A percentile compares a stretch with the other conserved stretches of the same genome.
These are phyloP conservation scores for Septoria petroselini DNA, from an alignment of 2,329 filamentous ascomycete genomes.

Conservation along the genomic window DNA sequence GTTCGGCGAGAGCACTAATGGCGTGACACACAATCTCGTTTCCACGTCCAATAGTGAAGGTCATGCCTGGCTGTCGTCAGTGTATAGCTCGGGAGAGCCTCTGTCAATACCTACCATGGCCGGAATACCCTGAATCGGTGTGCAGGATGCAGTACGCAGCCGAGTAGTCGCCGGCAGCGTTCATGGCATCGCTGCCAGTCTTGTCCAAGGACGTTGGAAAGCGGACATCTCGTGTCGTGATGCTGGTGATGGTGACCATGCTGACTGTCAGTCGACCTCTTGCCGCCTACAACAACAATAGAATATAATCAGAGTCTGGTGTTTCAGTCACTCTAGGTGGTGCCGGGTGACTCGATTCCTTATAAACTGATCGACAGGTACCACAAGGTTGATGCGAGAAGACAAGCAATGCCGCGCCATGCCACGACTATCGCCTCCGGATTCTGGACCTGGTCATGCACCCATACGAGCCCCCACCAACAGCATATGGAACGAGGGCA, in stretches of 20 bases:
- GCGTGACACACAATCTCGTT: constrained; percentile 90
- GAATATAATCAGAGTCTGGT: neutral
- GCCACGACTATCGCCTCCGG: constrained; percentile 14
- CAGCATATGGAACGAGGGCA: neutral
- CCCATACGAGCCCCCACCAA: constrained; percentile 6
- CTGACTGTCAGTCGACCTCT: constrained; percentile 1
- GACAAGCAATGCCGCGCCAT: constrained; percentile 17
- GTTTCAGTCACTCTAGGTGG: constrained; percentile 1
- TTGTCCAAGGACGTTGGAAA: constrained; percentile 83
- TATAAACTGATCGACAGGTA: constrained; percentile 13
- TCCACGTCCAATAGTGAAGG: constrained; percentile 82
- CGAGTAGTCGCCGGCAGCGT: constrained; percentile 87
- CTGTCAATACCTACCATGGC: constrained; percentile 53
- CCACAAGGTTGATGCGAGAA: constrained; percentile 2
- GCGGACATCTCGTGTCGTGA: constrained; percentile 49
- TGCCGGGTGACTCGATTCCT: too few species aligned
- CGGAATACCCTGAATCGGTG: constrained; percentile 68
- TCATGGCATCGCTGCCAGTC: constrained; percentile 97
- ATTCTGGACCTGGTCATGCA: neutral
- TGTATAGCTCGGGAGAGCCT: neutral
- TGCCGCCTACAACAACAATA: neutral
- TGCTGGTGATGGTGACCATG: constrained; percentile 49
- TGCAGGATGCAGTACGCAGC: constrained; percentile 89
- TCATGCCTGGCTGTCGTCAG: constrained; percentile 55
- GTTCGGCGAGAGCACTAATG: constrained; percentile 73